Base-by-base conservation (phyloP, 805 yeast species). In the Myxozyma sirexii region DNA sequence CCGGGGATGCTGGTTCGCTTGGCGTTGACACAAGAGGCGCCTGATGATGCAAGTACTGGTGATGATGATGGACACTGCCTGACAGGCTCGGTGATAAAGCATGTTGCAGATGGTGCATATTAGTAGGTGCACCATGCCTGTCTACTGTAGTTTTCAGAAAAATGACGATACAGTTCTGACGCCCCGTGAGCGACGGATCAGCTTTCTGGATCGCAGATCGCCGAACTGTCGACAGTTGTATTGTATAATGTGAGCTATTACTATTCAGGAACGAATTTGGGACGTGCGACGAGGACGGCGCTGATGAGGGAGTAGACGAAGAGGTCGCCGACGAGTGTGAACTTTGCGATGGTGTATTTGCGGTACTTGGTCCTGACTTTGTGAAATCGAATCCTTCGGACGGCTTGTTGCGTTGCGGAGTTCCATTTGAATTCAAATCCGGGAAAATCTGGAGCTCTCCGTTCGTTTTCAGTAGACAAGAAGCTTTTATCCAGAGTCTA, bases 371-470 rank as follows among this genome's bases (percentile, higher is more conserved):
- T 8, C 21, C 24, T 10, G 54, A 37, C 21, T 35, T 17, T 6
- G 45, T 42, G 26, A 48, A 17, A 29, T 46, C 39, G 15, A 53
- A 46, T 7, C 54, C 38, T 7, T 35, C 45, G 17, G 35, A 17
- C 2, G 42, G 35, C n/a, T 45, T 48, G 31, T 45, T 15, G 35
- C 56, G 5, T 42, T 8, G 10, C 4, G 55, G 17, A 23, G 31
- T 19, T 42, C 42, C 33, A 29, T 29, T 13, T 13, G 21, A n/a
- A 17, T 44, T 44, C 17, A 56, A 31, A 15, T 60, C 64, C 3
- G 65, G 63, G 24, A 56, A 60, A 15, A 62, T 29, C 29, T 62
- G 64, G 13, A 62, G 31, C 4, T 60, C 64, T 7, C 66, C 66
- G 42, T 60, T 56, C 2, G 65, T 48, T 29, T 56, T 62, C 23